Conservation (phyloP, 2,329 filamentous ascomycete genomes). For the Pseudogymnoascus sp. region DNA sequence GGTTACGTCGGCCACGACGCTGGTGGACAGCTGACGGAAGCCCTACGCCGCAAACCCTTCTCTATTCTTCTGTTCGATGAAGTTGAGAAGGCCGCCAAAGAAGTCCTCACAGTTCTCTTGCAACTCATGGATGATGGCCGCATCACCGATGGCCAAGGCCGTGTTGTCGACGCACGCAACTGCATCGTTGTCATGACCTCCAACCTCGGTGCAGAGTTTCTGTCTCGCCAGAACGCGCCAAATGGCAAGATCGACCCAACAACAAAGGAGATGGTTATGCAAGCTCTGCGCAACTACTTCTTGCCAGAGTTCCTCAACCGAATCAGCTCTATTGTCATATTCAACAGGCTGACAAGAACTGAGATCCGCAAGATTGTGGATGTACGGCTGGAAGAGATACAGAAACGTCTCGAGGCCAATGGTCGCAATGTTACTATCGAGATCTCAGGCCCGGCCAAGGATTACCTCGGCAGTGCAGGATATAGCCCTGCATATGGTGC, state of each 20-base stretch:
- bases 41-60: conserved; percentile 87
- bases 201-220: conserved; percentile 89
- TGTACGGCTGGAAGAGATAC: conserved; percentile 77
- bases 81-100: conserved; percentile 97
- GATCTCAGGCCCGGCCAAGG: conserved; percentile 78
- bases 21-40: conserved; percentile 91
- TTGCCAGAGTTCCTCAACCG: conserved; percentile 97
- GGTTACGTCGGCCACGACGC: conserved; percentile 96
- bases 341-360: conserved; percentile 83
- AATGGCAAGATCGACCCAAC: conserved; percentile 81
- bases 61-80: conserved; percentile 97
- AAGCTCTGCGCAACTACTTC: conserved; percentile 88
- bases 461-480: conserved; percentile 83
- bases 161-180: conserved; percentile 90
- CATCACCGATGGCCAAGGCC: conserved; percentile 95
- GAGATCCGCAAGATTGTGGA: conserved; percentile 97
- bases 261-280: conserved; percentile 85
- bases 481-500: conserved; percentile 96
- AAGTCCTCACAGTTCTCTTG: conserved; percentile 91
- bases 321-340: conserved; percentile 93
- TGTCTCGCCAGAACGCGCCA: conserved; percentile 67
- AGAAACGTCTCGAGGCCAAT: conserved; percentile 81
- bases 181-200: conserved; percentile 99
- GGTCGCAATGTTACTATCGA: conserved; percentile 76
- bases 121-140: conserved; percentile 99